Conservation (phyloP, 2,329 filamentous ascomycete genomes). For the Exophiala bonariae region DNA sequence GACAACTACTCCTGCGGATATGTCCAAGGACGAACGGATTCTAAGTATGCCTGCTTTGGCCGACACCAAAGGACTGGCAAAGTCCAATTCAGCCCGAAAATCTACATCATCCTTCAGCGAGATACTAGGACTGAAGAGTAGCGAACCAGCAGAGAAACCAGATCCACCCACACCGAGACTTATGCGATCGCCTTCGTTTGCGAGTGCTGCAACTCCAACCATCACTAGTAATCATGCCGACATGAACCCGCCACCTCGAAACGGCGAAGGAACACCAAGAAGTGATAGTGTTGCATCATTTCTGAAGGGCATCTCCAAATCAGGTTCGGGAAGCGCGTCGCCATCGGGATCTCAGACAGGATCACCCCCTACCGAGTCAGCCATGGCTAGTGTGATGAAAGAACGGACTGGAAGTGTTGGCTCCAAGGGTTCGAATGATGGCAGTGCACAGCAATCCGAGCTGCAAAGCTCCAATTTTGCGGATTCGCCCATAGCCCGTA, state of each 20-base stretch:
- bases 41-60: slow-evolving; percentile 37
- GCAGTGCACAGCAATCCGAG: slow-evolving; percentile 5
- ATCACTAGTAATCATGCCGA: slow-evolving; percentile 68
- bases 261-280: slow-evolving; percentile 56
- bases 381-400: slow-evolving; percentile 37
- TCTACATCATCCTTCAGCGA: slow-evolving; percentile 23
- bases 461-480: slow-evolving; percentile 17
- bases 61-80: slow-evolving; percentile 41
- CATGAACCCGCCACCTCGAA: slow-evolving; percentile 63
- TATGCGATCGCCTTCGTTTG: slow-evolving; percentile 64
- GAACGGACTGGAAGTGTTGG: slow-evolving; percentile 48
- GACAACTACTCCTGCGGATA: slow-evolving; percentile 22
- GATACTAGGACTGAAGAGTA: slow-evolving; percentile 26
- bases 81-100: slow-evolving; percentile 38
- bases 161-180: slow-evolving; percentile 46
- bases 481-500: slow-evolving; percentile 29
- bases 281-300: slow-evolving; percentile 64
- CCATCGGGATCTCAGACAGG: slow-evolving; percentile 50
- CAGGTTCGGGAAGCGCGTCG: slow-evolving; percentile 54
- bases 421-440: slow-evolving; percentile 47
- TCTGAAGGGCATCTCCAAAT: slow-evolving; percentile 61
- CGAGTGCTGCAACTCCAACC: slow-evolving; percentile 62
- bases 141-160: slow-evolving; percentile 25
- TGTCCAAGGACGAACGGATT: slow-evolving; percentile 31
- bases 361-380: slow-evolving; percentile 41